These are phyloP conservation scores for Blastomyces gilchristii DNA, from an alignment of 2,329 filamentous ascomycete genomes.

Conservation along the genomic window DNA sequence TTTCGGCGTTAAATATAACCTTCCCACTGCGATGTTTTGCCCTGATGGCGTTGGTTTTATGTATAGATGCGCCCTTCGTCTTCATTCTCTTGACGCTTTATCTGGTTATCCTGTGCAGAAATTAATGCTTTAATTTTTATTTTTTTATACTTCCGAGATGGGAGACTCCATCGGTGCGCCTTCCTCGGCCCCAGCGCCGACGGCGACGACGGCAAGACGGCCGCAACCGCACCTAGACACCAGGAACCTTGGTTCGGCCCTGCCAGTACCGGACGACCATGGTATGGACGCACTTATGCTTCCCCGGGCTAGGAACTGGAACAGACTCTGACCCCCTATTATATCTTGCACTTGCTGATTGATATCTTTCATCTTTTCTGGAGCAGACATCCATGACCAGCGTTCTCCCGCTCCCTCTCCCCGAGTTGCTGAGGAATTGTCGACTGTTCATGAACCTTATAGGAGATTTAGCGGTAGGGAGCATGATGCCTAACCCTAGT, in stretches of 20 bases:
- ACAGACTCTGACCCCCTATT: not conserved
- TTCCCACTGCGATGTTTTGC: not conserved
- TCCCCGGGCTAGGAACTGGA: not conserved
- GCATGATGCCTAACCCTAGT: not conserved
- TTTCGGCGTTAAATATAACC: not conserved
- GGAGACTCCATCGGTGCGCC: not conserved
- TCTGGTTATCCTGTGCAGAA: not conserved
- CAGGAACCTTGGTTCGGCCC: conserved; percentile 10
- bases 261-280: not conserved
- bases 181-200: not conserved
- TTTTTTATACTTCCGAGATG: not conserved
- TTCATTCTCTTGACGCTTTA: not conserved
- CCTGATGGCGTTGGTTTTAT: not conserved
- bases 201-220: not conserved
- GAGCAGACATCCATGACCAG: not conserved
- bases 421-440: conserved; percentile 12
- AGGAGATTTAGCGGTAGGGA: not conserved
- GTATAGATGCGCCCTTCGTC: not conserved
- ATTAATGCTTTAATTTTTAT: not conserved
- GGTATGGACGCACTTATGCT: conserved; percentile 1
- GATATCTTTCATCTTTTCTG: not conserved
- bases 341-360: not conserved
- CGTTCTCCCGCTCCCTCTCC: conserved; percentile 9
- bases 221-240: conserved; percentile 9
- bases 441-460: not conserved